phyloP scores from a whole-genome alignment of 352 stramenopile species.

The Phytophthora idaei region DNA sequence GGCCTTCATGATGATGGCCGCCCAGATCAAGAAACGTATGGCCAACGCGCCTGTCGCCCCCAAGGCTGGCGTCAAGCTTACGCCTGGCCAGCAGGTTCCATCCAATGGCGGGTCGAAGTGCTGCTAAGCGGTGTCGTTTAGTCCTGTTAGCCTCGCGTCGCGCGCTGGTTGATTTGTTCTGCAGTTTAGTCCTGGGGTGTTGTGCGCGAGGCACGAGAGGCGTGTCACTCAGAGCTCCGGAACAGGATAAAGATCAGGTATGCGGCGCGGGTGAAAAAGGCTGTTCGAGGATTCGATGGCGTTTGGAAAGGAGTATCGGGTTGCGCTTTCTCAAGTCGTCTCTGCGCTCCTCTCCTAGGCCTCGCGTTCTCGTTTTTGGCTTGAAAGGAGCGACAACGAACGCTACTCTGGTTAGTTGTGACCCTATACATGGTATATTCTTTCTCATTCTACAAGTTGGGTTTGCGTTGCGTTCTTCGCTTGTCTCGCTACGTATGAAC shows the following conservation, averaged over 20 bases:
- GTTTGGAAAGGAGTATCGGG: slow-evolving; percentile 16
- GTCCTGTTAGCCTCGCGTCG: slow-evolving; percentile 41
- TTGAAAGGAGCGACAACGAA: slow-evolving; percentile 45
- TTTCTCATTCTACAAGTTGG: slow-evolving; percentile 35
- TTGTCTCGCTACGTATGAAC: background rate
- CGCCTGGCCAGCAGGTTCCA: slow-evolving; percentile 64
- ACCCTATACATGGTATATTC: slow-evolving; percentile 54
- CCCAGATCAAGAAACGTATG: slow-evolving; percentile 93
- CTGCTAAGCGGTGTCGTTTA: slow-evolving; percentile 77
- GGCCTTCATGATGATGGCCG: slow-evolving; percentile 94
- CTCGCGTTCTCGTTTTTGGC: slow-evolving; percentile 33
- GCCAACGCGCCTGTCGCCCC: slow-evolving; percentile 79
- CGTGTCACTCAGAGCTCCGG: slow-evolving; percentile 13
- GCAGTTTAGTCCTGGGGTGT: slow-evolving; percentile 27
- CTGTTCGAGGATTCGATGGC: slow-evolving; percentile 33
- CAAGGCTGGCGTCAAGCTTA: slow-evolving; percentile 73
- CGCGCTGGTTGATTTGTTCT: slow-evolving; percentile 27
- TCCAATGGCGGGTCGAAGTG: slow-evolving; percentile 77
- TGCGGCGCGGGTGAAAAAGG: slow-evolving; percentile 30
- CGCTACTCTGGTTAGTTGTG: slow-evolving; percentile 53
- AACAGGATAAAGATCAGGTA: slow-evolving; percentile 30
- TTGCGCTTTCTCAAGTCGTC: slow-evolving; percentile 14
- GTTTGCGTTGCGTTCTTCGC: slow-evolving; percentile 16
- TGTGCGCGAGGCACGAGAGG: slow-evolving; percentile 20
- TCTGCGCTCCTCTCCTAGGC: slow-evolving; percentile 18